Percentiles rank a stretch among this genome's conserved stretches.
Evolutionary conservation across 129 eudicot genomes (phyloP).

Genomic region (Flaveria brownii): DNA sequence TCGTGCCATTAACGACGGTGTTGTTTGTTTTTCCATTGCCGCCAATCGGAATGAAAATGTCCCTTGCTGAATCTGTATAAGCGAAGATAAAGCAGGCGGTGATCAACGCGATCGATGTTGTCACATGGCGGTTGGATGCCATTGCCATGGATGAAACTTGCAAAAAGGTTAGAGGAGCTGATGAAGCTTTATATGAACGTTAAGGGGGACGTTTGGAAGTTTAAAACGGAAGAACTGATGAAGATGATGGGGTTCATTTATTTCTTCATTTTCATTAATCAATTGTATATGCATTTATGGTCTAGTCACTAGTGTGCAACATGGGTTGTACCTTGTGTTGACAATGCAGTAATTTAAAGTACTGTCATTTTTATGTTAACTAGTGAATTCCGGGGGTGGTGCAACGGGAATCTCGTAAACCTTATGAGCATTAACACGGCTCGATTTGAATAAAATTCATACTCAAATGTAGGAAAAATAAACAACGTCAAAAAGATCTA

Average conservation of each 20-base stretch:
- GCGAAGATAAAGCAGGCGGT: background rate
- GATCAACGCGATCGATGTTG: background rate
- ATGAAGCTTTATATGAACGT: constrained; percentile 1
- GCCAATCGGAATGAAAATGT: background rate
- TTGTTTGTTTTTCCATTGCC: constrained; percentile 8
- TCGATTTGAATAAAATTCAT: too few species aligned
- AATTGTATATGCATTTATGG: background rate
- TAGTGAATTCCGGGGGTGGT: too few species aligned
- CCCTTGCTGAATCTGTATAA: constrained; percentile 3
- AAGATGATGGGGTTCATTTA: constrained; percentile 6
- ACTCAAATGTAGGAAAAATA: too few species aligned
- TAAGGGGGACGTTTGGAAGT: background rate
- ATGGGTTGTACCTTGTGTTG: background rate
- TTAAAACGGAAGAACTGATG: background rate
- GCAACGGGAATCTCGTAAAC: too few species aligned
- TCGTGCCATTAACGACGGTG: background rate
- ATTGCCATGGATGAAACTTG: background rate
- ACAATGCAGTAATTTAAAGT: background rate
- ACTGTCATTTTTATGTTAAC: too few species aligned
- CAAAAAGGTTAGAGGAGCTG: background rate
- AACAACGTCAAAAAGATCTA: too few species aligned
- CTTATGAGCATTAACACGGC: too few species aligned
- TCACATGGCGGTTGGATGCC: background rate
- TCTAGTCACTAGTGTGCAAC: background rate
- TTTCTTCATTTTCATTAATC: background rate